Base-by-base conservation (phyloP, 192 early-diverging fungal genomes). In the Rhizoclosmatium sp. region DNA sequence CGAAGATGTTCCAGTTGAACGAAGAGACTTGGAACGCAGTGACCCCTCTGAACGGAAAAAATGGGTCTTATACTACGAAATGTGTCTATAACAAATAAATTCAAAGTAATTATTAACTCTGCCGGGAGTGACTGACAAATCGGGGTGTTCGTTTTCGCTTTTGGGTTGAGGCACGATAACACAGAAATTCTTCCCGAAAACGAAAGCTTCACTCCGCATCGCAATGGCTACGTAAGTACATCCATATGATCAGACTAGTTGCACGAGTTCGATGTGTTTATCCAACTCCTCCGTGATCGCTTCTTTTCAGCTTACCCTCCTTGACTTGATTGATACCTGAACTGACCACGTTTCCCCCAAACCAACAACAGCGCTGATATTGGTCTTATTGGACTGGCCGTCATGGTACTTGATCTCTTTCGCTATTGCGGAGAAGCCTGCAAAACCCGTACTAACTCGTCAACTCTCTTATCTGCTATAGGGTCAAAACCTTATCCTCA, bases 401-500 rank as follows among this genome's bases (percentile, higher is more conserved):
- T 99, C 82, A 99, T 99, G 97, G 96, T 96, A 91, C 48, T 7
- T 9, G 5, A 12, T 54, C 5, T 16, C 16, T 54, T 89, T 86
- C n/a, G 3, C 1, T 42, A 42, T 42, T 45, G 2, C 62, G 49
- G 49, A 62, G 12, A 44, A 39, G 9, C 19, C 65, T 85, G 21
- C 21, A 0, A 21, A 62, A 7, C 60, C 23, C 14, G 23, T 40
- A 21, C 12, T 46, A 3, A 45, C 19, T 51, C 46, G 44, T 39
- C 16, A 48, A 47, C 31, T 31, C 31, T 31, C 31, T 31, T 31
- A 31, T 31, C 31, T 31, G 31, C 31, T 46, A 45, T 84, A 97
- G 95, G 97, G 97, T 80, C 97, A 99, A 85, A 99, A 99, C 92
- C 82, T 99, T 84, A 96, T 99, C 81, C 87, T 99, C 65, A 99